Percentiles rank a stretch among this genome's conserved stretches.
Conservation (phyloP, 1,284 basidiomycete genomes). For the Phylloporus sp. region DNA sequence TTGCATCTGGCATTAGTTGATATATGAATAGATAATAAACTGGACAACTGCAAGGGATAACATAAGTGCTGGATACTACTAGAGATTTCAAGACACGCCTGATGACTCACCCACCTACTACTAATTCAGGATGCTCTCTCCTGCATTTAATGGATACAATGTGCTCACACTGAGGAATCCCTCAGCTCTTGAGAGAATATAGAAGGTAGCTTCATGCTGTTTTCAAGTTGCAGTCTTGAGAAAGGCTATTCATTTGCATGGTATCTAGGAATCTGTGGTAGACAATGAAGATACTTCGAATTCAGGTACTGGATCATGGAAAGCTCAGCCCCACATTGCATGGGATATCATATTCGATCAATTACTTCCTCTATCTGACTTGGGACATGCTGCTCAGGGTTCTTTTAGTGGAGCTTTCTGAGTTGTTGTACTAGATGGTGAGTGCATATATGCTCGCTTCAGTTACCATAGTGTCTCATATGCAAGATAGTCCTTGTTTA, state of each 20-base stretch:
- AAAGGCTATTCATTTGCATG: slow-evolving; percentile 9
- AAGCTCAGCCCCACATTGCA: slow-evolving; percentile 90
- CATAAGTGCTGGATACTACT: too few species aligned
- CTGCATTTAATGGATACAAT: slow-evolving; percentile 77
- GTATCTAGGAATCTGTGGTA: slow-evolving; percentile 55
- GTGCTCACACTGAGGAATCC: slow-evolving; percentile 77
- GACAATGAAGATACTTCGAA: slow-evolving; percentile 55
- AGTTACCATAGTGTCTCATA: slow-evolving; percentile 11
- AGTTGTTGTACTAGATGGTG: slow-evolving; percentile 90
- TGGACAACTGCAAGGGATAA: too few species aligned
- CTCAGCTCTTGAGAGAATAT: slow-evolving; percentile 70
- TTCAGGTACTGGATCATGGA: slow-evolving; percentile 73
- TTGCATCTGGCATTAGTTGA: too few species aligned
- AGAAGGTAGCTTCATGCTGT: slow-evolving; percentile 61
- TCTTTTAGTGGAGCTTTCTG: slow-evolving; percentile 92
- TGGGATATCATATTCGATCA: slow-evolving; percentile 87
- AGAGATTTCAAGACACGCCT: too few species aligned
- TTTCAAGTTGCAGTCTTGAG: slow-evolving; percentile 1
- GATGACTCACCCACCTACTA: too few species aligned
- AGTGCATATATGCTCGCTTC: slow-evolving; percentile 23
- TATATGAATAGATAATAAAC: too few species aligned
- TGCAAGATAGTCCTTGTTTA: slow-evolving; percentile 83
- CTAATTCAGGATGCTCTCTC: slow-evolving; percentile 32
- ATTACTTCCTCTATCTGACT: slow-evolving; percentile 59
- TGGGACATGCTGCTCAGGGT: slow-evolving; percentile 48